Evolutionary conservation across 2,329 filamentous ascomycete genomes (phyloP), one percentile per base, ranked within the genome.

Genomic region (Tolypocladium amazonense): DNA sequence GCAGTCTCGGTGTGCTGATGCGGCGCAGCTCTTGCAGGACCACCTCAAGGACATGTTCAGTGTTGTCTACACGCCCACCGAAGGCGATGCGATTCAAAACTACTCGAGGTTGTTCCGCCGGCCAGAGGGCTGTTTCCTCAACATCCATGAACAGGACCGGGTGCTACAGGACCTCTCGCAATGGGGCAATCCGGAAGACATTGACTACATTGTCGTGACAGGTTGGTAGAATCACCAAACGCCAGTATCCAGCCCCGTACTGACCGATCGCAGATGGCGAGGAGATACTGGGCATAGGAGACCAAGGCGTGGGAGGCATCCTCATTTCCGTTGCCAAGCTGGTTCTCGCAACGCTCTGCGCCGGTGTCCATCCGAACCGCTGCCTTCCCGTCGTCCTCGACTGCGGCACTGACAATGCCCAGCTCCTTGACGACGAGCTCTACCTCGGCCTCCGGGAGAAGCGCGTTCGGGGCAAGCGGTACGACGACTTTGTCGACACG

Each of bases 61-160:
- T 47, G 78, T 96, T n/a, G 89, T 96, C 35, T 96, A 96, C 69
- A 96, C 92, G 0, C 92, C 92, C 0, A 96, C 92, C 0, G 91
- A 96, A 73, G 90, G 89, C 11, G 90, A 95, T 47, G 92, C 92
- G 0, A 96, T 96, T 57, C 84, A 90, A 65, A 89, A 92, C 63
- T 96, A 90, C 69, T 94, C 90, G 0, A 77, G 86, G 0, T 71
- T 94, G 0, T 96, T 96, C 68, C 78, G 92, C 14, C 79, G 83
- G 23, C 89, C 91, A 0, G 88, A 93, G 65, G 92, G 92, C 0
- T 91, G 89, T 66, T 95, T 91, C 64, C 73, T 95, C 57, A 90
- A 88, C 66, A 88, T 95, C 56, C 77, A 84, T 23, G 84, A 92
- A 59, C 73, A 81, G 6, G 85, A 88, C 43, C 76, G 82, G 6